Base-by-base conservation (phyloP, 192 early-diverging fungal species). In the Cetraspora pellucida region DNA sequence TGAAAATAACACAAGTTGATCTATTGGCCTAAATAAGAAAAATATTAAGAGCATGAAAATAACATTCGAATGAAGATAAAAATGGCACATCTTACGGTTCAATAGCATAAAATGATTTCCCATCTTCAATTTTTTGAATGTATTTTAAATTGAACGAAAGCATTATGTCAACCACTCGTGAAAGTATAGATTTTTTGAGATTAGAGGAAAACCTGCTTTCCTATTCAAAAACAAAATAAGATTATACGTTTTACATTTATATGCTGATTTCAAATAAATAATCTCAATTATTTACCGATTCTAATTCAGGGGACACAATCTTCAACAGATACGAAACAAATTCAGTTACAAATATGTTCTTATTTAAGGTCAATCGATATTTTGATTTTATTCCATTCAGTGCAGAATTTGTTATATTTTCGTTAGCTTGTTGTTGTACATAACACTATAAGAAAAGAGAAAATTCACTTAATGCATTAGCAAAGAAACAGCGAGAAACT, bases 291-390 rank as follows among this genome's bases (percentile, higher is more conserved):
- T 88, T 89, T 44, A 93, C 90, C 3, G 90, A 86, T 43, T 84
- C 71, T 76, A 97, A 66, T 47, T 91, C 86, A 16, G 95, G 94
- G 4, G 93, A 91, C 25, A 97, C 69, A 21, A 98, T 96, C 8
- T 86, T 84, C 64, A 94, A 17, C 10, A 98, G 82, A 30, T 83
- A 85, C 27, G 92, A 86, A 3, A 91, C 68, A 0, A 98, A 78
- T 28, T 92, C 91, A 13, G 84, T 75, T 3, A 78, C 81, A 52
- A 86, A 77, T 45, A 72, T 71, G n/a, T 76, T 77, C 43, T 79
- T 79, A n/a, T 79, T 83, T 71, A 91, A 86, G 3, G 82, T 83
- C 19, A 84, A 78, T 47, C 89, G 86, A 14, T 80, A 77, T 11
- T 80, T 73, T 21, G 86, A 80, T n/a, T 82, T 81, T 54, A 90